phyloP scores from a whole-genome alignment of 805 yeast genomes.

The Candida saitoana region DNA sequence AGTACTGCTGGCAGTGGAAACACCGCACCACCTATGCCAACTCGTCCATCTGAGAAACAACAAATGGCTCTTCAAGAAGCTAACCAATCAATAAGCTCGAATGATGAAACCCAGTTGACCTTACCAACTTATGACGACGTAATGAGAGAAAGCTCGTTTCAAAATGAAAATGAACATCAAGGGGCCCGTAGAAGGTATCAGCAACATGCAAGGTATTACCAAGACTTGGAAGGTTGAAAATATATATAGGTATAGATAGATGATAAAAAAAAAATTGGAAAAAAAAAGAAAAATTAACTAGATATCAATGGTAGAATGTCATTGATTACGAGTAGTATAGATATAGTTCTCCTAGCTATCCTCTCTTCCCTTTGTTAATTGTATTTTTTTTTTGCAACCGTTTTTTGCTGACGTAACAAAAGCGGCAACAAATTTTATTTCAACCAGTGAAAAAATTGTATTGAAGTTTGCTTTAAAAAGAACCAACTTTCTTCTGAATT shows the following conservation, averaged over 20 bases:
- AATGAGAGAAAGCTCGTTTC: constrained; percentile 25
- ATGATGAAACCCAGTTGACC: constrained; percentile 1
- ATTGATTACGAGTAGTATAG: too few species aligned
- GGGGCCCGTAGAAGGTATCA: constrained; percentile 32
- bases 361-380: too few species aligned
- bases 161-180: constrained; percentile 29
- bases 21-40: constrained; percentile 4
- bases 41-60: constrained; percentile 1
- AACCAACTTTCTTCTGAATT: not conserved
- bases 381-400: constrained; percentile 2
- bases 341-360: too few species aligned
- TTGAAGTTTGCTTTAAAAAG: constrained; percentile 4
- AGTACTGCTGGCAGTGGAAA: not conserved
- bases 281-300: too few species aligned
- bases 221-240: constrained; percentile 14
- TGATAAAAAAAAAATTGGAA: too few species aligned
- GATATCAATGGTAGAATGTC: too few species aligned
- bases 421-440: constrained; percentile 4
- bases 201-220: constrained; percentile 26
- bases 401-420: constrained; percentile 1
- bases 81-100: constrained; percentile 1
- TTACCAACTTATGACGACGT: constrained; percentile 39
- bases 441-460: constrained; percentile 10
- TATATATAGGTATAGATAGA: too few species aligned
- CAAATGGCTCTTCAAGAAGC: constrained; percentile 2